phyloP scores from a whole-genome alignment of 768 basidiomycete species.

The Lactarius vividus region DNA sequence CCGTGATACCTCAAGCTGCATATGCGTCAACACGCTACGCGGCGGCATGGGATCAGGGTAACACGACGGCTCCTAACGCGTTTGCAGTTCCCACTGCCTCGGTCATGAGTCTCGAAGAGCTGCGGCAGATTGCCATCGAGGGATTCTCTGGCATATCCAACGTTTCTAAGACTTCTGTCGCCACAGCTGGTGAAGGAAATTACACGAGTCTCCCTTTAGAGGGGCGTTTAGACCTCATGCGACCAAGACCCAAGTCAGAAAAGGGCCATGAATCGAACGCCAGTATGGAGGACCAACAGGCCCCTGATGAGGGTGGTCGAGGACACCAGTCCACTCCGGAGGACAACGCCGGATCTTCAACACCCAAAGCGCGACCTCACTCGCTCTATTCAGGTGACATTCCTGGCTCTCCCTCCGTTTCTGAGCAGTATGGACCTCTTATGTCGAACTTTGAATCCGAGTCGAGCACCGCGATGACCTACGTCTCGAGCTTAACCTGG shows the following conservation, averaged over 20 bases:
- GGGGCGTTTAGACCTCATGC: conserved; percentile 86
- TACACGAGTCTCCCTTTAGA: conserved; percentile 83
- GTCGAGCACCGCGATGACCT: background rate
- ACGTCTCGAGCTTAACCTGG: conserved; percentile 14
- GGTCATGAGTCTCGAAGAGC: conserved; percentile 34
- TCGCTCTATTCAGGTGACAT: background rate
- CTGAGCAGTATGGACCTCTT: background rate
- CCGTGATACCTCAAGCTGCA: conserved; percentile 40
- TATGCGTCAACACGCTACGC: conserved; percentile 68
- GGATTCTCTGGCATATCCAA: conserved; percentile 42
- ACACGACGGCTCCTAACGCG: conserved; percentile 41
- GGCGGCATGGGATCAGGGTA: conserved; percentile 69
- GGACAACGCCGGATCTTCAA: conserved; percentile 9
- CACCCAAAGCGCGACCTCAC: conserved; percentile 1
- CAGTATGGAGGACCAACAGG: background rate
- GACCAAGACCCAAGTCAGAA: conserved; percentile 39
- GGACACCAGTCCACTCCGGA: conserved; percentile 1
- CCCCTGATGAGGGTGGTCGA: background rate
- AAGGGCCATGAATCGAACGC: conserved; percentile 16
- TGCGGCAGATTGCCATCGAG: conserved; percentile 59
- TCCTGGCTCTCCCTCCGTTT: background rate
- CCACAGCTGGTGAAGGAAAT: conserved; percentile 53
- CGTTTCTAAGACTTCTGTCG: conserved; percentile 6
- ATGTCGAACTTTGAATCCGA: background rate
- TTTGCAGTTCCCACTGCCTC: background rate